Conservation (phyloP, 2,329 filamentous ascomycete species). For the Fusarium mangiferae region DNA sequence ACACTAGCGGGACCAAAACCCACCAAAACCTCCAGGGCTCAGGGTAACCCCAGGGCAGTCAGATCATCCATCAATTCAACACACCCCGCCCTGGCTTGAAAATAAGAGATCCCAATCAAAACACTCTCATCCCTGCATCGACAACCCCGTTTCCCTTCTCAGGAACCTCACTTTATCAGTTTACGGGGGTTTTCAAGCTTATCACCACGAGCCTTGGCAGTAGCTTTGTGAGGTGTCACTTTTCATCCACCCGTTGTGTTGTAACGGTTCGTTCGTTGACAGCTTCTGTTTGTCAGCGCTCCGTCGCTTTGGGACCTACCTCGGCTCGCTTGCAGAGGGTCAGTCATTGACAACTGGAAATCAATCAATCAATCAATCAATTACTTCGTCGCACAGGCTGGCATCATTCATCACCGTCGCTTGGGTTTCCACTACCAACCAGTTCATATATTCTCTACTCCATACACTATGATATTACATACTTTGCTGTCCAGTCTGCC, state of each 20-base stretch:
- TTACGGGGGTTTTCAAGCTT: slow-evolving; percentile 5
- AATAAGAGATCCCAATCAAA: slow-evolving; percentile 21
- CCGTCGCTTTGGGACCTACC: slow-evolving; percentile 3
- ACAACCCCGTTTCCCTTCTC: neutral
- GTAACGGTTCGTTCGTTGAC: slow-evolving; percentile 4
- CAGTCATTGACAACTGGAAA: slow-evolving; percentile 1
- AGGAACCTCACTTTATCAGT: slow-evolving; percentile 2
- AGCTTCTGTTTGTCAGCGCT: slow-evolving; percentile 13
- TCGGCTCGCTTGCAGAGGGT: slow-evolving; percentile 19
- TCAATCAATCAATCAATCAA: slow-evolving; percentile 1
- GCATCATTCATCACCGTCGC: slow-evolving; percentile 5
- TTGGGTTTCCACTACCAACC: neutral
- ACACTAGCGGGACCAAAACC: slow-evolving; percentile 1
- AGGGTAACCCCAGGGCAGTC: slow-evolving; percentile 13
- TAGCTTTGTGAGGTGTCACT: slow-evolving; percentile 26
- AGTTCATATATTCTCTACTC: neutral
- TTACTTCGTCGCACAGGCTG: neutral
- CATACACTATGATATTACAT: neutral
- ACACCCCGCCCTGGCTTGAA: slow-evolving; percentile 13
- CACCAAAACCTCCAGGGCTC: slow-evolving; percentile 1
- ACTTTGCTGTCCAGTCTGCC: neutral
- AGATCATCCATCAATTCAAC: slow-evolving; percentile 23
- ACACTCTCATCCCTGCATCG: slow-evolving; percentile 14
- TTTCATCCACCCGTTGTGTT: neutral
- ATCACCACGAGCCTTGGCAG: slow-evolving; percentile 3